Base-by-base conservation (phyloP, 1,139 yeast genomes). In the Blastobotrys arbuscula region DNA sequence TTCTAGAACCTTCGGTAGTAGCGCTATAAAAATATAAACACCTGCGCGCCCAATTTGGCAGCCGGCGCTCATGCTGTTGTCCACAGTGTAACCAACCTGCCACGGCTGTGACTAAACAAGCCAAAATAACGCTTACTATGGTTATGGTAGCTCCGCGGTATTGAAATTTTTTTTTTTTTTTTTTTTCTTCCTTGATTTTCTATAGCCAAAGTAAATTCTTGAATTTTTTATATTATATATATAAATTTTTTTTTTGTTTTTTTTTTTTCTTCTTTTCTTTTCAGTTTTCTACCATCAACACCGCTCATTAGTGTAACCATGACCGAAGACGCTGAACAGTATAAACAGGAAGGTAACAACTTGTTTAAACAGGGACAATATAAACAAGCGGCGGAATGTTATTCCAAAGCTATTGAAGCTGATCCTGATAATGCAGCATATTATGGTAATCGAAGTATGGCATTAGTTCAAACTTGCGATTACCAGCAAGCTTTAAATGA, bases 361-460 rank as follows among this genome's bases (percentile, higher is more conserved):
- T 59, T 59, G 43, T 71, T 68, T 61, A 68, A 69, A 53, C 54
- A 59, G 16, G 70, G 70, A 42, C 53, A 67, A 49, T 71, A 67
- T 55, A 45, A 51, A 12, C 62, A 57, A 18, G 75, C 75, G 6
- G 58, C 65, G 13, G 62, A 57, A 26, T 50, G 59, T 18, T 71
- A 71, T 59, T 49, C 71, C 5, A 58, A 60, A 55, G 75, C 75
- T 24, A 55, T 72, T 16, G 60, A 59, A 16, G 56, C 61, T 18
- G 73, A 64, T 49, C 71, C 73, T 10, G 52, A 57, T 35, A 67
- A 66, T 52, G 63, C 73, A 8, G 60, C 65, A 15, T 72, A 84
- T 30, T 83, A 77, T 59, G 83, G 95, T n/a, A 90, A 90, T 63
- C 69, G 94, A 50, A 84, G 95, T 2, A 84, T 85, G 73, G 79